Conservation (phyloP, 768 basidiomycete genomes). For the Lactifluus volemus region DNA sequence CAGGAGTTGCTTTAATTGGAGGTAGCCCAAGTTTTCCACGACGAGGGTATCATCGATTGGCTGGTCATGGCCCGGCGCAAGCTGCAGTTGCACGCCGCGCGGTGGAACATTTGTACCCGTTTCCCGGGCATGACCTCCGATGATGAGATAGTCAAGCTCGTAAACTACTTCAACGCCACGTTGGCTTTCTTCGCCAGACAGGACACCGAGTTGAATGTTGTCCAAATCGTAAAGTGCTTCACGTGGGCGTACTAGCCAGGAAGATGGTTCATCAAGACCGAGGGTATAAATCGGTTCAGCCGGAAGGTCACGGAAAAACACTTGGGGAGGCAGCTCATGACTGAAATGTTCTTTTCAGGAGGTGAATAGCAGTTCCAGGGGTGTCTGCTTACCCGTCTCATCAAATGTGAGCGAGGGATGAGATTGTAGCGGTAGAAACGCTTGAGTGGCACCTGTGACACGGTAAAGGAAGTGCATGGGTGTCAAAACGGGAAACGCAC, state of each 20-base stretch:
- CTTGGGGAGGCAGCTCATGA: conserved; percentile 46
- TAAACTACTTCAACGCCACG: conserved; percentile 67
- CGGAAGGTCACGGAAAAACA: conserved; percentile 66
- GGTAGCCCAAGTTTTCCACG: conserved; percentile 90
- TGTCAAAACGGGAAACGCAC: conserved; percentile 33
- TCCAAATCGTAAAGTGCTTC: conserved; percentile 90
- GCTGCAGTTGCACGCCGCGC: conserved; percentile 85
- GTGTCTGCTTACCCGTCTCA: conserved; percentile 49
- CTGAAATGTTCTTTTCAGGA: conserved; percentile 27
- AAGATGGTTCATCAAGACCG: conserved; percentile 81
- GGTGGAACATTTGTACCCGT: conserved; percentile 55
- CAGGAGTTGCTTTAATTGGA: conserved; percentile 94
- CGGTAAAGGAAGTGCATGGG: neutral
- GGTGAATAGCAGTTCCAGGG: neutral
- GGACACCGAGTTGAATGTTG: conserved; percentile 77
- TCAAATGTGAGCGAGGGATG: conserved; percentile 52
- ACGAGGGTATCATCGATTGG: conserved; percentile 81
- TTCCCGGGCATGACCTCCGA: conserved; percentile 94
- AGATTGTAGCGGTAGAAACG: conserved; percentile 85
- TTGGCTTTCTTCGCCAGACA: conserved; percentile 44
- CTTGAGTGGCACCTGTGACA: conserved; percentile 71
- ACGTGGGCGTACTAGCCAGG: conserved; percentile 90
- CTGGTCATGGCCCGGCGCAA: conserved; percentile 37
- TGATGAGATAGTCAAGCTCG: conserved; percentile 81
- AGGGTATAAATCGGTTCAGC: conserved; percentile 87